A percentile compares a stretch with the other conserved stretches of the same genome.
phyloP scores from a whole-genome alignment of 1,284 basidiomycete genomes.

The Melanopsichium pennsylvanicum region DNA sequence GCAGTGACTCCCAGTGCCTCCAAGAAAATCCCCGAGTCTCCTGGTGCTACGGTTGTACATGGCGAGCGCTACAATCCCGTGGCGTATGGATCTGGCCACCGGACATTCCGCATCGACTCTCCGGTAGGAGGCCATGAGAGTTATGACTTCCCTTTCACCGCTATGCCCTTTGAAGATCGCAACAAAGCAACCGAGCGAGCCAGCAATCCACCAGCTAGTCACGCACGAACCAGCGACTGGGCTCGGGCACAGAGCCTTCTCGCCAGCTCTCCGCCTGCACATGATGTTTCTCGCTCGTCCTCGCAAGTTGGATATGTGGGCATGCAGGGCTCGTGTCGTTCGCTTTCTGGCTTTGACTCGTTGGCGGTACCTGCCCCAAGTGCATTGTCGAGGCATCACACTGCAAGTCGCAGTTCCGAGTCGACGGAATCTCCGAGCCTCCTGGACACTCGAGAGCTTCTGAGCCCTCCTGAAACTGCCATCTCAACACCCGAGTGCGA shows the following conservation, averaged over 20 bases:
- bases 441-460: slow-evolving; percentile 17
- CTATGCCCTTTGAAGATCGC: background rate
- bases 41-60: background rate
- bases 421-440: slow-evolving; percentile 17
- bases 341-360: background rate
- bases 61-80: slow-evolving; percentile 13
- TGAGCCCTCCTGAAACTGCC: slow-evolving; percentile 25
- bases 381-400: slow-evolving; percentile 11
- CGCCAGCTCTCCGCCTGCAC: background rate
- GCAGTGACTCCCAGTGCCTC: background rate
- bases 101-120: slow-evolving; percentile 19
- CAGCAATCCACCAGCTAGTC: slow-evolving; percentile 8
- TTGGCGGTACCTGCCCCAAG: background rate
- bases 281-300: background rate
- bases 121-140: background rate
- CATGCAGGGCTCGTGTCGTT: background rate
- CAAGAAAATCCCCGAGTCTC: background rate
- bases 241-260: slow-evolving; percentile 22
- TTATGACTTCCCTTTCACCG: slow-evolving; percentile 8
- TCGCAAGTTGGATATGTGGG: slow-evolving; percentile 1
- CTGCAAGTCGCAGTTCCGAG: slow-evolving; percentile 21
- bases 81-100: slow-evolving; percentile 17
- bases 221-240: slow-evolving; percentile 33
- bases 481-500: slow-evolving; percentile 32
- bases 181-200: background rate